Percentiles rank a stretch among this genome's conserved stretches.
phyloP scores from a whole-genome alignment of 352 stramenopile species.

The Aphanomyces cochlioides region DNA sequence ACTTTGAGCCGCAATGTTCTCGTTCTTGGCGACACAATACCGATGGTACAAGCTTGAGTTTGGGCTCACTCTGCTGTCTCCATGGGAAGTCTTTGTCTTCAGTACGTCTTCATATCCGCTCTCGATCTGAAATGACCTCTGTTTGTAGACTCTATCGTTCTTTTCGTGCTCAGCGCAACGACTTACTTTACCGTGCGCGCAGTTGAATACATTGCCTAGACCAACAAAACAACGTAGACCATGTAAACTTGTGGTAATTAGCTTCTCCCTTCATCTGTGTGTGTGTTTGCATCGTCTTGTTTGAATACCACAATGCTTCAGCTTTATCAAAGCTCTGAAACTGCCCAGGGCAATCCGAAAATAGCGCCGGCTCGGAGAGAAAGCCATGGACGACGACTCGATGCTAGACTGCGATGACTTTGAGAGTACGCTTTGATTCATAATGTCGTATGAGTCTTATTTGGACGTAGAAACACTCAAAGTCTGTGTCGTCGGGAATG shows the following conservation, averaged over 20 bases:
- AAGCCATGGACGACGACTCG: conserved; percentile 1
- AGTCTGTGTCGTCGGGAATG: conserved; percentile 79
- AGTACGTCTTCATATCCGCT: conserved; percentile 41
- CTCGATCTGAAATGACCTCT: conserved; percentile 5
- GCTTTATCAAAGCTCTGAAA: too few relatives aligned
- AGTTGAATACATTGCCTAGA: conserved; percentile 49
- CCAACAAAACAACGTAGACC: conserved; percentile 17
- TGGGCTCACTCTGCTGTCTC: conserved; percentile 76
- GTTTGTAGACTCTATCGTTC: conserved; percentile 54
- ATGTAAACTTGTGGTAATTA: conserved; percentile 8
- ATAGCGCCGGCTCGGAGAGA: too few relatives aligned
- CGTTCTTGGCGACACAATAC: conserved; percentile 62
- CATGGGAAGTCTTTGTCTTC: conserved; percentile 78
- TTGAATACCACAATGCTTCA: too few relatives aligned
- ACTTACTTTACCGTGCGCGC: conserved; percentile 63
- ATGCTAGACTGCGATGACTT: conserved; percentile 68
- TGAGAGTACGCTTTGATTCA: conserved; percentile 44
- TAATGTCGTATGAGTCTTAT: not conserved
- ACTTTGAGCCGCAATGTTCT: conserved; percentile 42
- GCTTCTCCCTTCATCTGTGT: not conserved
- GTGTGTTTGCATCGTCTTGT: not conserved
- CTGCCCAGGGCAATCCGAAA: too few relatives aligned
- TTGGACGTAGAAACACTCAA: conserved; percentile 62
- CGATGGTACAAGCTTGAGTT: conserved; percentile 87
- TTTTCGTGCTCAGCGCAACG: conserved; percentile 65